These are phyloP conservation scores for Cytospora leucostoma DNA, from an alignment of 2,329 filamentous ascomycete genomes.

Conservation along the genomic window DNA sequence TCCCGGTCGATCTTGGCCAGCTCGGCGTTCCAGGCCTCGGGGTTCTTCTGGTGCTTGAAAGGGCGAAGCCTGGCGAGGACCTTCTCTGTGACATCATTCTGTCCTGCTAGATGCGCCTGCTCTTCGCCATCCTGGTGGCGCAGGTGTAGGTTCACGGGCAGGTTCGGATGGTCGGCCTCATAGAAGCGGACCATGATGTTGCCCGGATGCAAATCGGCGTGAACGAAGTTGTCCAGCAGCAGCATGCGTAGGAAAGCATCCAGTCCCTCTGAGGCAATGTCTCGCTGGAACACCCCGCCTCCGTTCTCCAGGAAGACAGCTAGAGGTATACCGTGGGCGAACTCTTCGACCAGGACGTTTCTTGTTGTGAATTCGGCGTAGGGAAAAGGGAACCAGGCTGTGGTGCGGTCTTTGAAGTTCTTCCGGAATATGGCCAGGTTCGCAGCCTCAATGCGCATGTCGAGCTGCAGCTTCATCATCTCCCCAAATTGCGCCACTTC, in stretches of 20 bases:
- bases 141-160: slow-evolving; percentile 49
- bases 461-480: slow-evolving; percentile 98
- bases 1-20: slow-evolving; percentile 78
- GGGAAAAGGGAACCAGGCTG: slow-evolving; percentile 95
- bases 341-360: slow-evolving; percentile 92
- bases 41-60: slow-evolving; percentile 62
- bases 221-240: slow-evolving; percentile 94
- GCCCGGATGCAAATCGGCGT: slow-evolving; percentile 92
- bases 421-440: slow-evolving; percentile 87
- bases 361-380: slow-evolving; percentile 91
- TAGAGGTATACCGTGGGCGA: slow-evolving; percentile 89
- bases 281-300: slow-evolving; percentile 87
- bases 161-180: slow-evolving; percentile 71
- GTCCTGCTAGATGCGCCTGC: slow-evolving; percentile 40
- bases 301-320: slow-evolving; percentile 89
- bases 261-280: slow-evolving; percentile 91
- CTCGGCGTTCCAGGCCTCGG: slow-evolving; percentile 70
- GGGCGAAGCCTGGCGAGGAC: slow-evolving; percentile 80
- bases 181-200: slow-evolving; percentile 99
- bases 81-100: slow-evolving; percentile 77
- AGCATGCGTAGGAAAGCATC: slow-evolving; percentile 97
- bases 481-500: slow-evolving; percentile 93
- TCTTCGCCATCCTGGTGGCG: slow-evolving; percentile 41
- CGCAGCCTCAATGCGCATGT: slow-evolving; percentile 89
- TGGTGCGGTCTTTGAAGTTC: slow-evolving; percentile 85